Evolutionary conservation across 345 rosid species (phyloP).

Genomic region (Hibiscus tridactylites): DNA sequence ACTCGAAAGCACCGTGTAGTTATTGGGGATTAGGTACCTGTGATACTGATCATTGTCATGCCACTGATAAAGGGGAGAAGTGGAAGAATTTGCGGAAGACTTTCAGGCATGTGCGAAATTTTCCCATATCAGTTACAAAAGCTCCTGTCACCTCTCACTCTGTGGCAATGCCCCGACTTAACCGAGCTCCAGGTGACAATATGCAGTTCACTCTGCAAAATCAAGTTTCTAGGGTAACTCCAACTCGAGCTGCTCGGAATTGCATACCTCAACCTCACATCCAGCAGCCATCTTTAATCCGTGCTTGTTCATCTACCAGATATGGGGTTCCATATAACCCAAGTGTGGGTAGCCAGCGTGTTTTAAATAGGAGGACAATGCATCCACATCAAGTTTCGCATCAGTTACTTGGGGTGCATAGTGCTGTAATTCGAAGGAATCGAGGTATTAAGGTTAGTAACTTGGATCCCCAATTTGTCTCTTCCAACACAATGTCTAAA

Average conservation of each 20-base stretch:
- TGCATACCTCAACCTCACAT: slow-evolving; percentile 15
- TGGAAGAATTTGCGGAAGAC: slow-evolving; percentile 58
- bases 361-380: slow-evolving; percentile 15
- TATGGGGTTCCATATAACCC: slow-evolving; percentile 21
- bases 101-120: slow-evolving; percentile 25
- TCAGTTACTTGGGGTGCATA: slow-evolving; percentile 22
- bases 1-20: slow-evolving; percentile 64
- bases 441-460: slow-evolving; percentile 20
- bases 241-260: slow-evolving; percentile 4
- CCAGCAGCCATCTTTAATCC: slow-evolving; percentile 13
- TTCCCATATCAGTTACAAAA: slow-evolving; percentile 19
- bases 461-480: slow-evolving; percentile 19
- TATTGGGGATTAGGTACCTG: slow-evolving; percentile 48
- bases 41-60: slow-evolving; percentile 64
- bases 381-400: slow-evolving; percentile 15
- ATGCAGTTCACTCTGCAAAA: slow-evolving; percentile 6
- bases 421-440: slow-evolving; percentile 25
- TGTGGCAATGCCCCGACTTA: slow-evolving; percentile 11
- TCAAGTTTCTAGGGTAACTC: neutral
- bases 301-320: slow-evolving; percentile 36
- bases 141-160: slow-evolving; percentile 13
- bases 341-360: slow-evolving; percentile 18
- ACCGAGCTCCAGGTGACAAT: slow-evolving; percentile 19
- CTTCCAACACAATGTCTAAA: slow-evolving; percentile 24
- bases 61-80: slow-evolving; percentile 50